Conservation (phyloP, 305 asterid genomes). For the Coffea humblotiana region DNA sequence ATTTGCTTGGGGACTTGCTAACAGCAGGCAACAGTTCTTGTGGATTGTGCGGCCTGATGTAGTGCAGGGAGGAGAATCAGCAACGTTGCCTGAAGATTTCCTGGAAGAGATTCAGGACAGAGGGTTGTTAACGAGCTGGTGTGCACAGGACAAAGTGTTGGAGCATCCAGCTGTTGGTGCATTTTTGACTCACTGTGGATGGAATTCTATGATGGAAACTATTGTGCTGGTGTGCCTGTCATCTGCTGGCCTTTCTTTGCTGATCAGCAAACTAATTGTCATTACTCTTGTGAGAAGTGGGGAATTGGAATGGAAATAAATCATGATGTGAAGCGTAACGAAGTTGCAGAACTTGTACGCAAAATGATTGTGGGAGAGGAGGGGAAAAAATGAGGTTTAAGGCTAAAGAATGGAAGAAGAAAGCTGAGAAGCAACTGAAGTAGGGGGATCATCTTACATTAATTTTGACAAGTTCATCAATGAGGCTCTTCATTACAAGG, state of each 20-base stretch:
- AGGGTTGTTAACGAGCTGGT: constrained; percentile 42
- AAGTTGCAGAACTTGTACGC: constrained; percentile 34
- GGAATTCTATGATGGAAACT: constrained; percentile 47
- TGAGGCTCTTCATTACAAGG: constrained; percentile 30
- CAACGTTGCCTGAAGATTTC: constrained; percentile 28
- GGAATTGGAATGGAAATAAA: constrained; percentile 52
- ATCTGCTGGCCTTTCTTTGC: constrained; percentile 57
- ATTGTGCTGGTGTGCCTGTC: constrained; percentile 44
- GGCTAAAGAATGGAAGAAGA: constrained; percentile 48
- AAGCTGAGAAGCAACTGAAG: constrained; percentile 39
- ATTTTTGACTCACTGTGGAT: constrained; percentile 50
- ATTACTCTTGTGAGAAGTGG: constrained; percentile 45
- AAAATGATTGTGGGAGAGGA: constrained; percentile 45
- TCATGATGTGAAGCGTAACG: constrained; percentile 42
- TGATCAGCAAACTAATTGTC: constrained; percentile 52
- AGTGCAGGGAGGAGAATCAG: constrained; percentile 28
- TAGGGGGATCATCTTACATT: constrained; percentile 45
- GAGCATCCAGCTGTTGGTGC: constrained; percentile 37
- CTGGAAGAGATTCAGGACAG: constrained; percentile 40
- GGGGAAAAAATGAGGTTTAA: constrained; percentile 41
- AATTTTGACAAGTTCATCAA: constrained; percentile 36
- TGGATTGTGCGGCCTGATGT: constrained; percentile 47
- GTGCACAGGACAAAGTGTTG: constrained; percentile 42
- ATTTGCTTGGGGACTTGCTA: constrained; percentile 51
- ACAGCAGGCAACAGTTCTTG: constrained; percentile 36